Conservation (phyloP, 2,329 filamentous ascomycete species). For the Orbilia javanica region DNA sequence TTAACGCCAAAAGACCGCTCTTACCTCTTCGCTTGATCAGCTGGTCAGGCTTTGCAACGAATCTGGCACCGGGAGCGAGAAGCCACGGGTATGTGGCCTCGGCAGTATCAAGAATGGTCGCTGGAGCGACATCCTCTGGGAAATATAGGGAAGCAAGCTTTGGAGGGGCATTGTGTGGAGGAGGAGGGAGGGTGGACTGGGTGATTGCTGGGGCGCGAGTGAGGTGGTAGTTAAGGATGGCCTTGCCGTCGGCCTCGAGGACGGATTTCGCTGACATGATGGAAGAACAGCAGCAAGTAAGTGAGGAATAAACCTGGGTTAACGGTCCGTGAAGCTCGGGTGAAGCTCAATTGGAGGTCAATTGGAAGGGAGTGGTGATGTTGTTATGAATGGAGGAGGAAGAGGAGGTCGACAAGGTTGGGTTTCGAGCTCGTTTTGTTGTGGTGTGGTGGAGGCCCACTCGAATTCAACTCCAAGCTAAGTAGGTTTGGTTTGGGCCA, state of each 20-base stretch:
- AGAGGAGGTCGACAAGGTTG: conserved; percentile 58
- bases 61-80: conserved; percentile 83
- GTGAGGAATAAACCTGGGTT: conserved; percentile 31
- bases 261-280: conserved; percentile 95
- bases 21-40: conserved; percentile 99
- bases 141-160: conserved; percentile 93
- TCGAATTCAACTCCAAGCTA: conserved; percentile 19
- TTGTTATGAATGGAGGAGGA: conserved; percentile 60
- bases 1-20: conserved; percentile 94
- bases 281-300: conserved; percentile 63
- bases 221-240: conserved; percentile 99
- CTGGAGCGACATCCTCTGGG: conserved; percentile 85
- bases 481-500: conserved; percentile 5
- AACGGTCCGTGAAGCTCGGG: conserved; percentile 60
- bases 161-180: conserved; percentile 89
- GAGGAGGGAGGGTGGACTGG: conserved; percentile 88
- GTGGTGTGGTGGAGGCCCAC: conserved; percentile 34
- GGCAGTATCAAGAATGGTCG: conserved; percentile 90
- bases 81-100: conserved; percentile 98
- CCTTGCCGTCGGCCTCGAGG: conserved; percentile 99
- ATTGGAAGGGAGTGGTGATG: conserved; percentile 61
- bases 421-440: conserved; percentile 55
- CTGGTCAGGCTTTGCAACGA: conserved; percentile 99
- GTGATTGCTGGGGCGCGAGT: conserved; percentile 97
- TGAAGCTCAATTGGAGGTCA: conserved; percentile 58